phyloP scores from a whole-genome alignment of 257 asterid species.

The Solanum lignicaule region DNA sequence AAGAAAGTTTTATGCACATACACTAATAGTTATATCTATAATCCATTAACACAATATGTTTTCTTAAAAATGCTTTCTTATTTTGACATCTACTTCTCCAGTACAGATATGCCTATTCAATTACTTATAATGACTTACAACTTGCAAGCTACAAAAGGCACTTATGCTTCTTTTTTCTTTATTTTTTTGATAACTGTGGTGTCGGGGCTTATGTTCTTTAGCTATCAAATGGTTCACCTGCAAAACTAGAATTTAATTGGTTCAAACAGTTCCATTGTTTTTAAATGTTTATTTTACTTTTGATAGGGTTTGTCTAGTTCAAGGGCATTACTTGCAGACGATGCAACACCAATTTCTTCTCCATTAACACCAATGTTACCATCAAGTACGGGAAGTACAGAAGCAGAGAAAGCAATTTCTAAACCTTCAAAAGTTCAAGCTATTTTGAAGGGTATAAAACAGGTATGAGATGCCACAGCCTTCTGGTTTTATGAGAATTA shows the following conservation, averaged over 20 bases:
- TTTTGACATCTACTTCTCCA: not conserved
- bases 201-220: not conserved
- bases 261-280: not conserved
- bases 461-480: conserved; percentile 29
- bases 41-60: not conserved
- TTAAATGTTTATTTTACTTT: not conserved
- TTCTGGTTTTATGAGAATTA: not conserved
- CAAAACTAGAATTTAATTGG: not conserved
- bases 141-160: not conserved
- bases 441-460: conserved; percentile 71
- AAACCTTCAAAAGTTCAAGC: conserved; percentile 77
- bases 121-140: not conserved
- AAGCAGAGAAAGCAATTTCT: conserved; percentile 47
- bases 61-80: not conserved
- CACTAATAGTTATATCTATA: not conserved
- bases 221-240: not conserved
- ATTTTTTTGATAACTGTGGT: not conserved
- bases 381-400: conserved; percentile 38
- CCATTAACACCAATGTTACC: conserved; percentile 67
- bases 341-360: conserved; percentile 67
- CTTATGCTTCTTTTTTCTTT: not conserved
- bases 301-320: conserved; percentile 9
- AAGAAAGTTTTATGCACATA: not conserved
- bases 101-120: not conserved
- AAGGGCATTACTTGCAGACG: conserved; percentile 54